These are phyloP conservation scores for Mycena metata DNA, from an alignment of 768 basidiomycete genomes.

Conservation along the genomic window DNA sequence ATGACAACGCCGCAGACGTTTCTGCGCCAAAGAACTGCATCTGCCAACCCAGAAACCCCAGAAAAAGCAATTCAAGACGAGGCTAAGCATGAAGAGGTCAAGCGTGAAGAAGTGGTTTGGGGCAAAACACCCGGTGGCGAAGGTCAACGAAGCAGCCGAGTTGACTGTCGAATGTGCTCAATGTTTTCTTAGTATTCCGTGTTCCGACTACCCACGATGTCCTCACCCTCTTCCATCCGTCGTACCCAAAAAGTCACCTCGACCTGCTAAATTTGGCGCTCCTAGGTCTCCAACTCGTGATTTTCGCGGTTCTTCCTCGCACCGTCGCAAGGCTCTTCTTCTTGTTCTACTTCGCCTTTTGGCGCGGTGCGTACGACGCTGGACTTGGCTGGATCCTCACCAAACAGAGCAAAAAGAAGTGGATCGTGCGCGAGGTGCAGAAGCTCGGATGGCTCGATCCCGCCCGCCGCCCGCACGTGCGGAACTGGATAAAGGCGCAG, in stretches of 20 bases:
- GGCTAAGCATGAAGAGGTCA: background rate
- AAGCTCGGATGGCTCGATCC: slow-evolving; percentile 91
- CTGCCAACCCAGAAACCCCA: background rate
- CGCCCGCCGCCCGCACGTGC: slow-evolving; percentile 68
- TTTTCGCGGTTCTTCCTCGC: slow-evolving; percentile 78
- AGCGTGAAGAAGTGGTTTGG: slow-evolving; percentile 79
- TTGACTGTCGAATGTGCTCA: slow-evolving; percentile 24
- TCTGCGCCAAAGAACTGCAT: slow-evolving; percentile 20
- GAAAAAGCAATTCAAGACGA: slow-evolving; percentile 5
- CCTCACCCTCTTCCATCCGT: slow-evolving; percentile 87
- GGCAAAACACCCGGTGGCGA: slow-evolving; percentile 88
- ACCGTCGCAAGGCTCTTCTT: slow-evolving; percentile 75
- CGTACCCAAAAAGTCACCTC: slow-evolving; percentile 88
- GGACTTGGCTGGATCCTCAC: slow-evolving; percentile 96
- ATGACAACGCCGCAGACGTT: slow-evolving; percentile 30
- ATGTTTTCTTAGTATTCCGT: slow-evolving; percentile 76
- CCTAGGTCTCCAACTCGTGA: slow-evolving; percentile 80
- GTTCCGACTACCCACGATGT: slow-evolving; percentile 95
- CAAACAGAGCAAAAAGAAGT: slow-evolving; percentile 94
- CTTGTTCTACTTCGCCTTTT: slow-evolving; percentile 91
- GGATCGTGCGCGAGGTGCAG: slow-evolving; percentile 89
- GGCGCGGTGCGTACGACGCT: slow-evolving; percentile 92
- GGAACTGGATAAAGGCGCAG: slow-evolving; percentile 89
- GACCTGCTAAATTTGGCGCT: slow-evolving; percentile 89
- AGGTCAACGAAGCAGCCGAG: slow-evolving; percentile 60